Evolutionary conservation across 495 filamentous ascomycete genomes (phyloP).

Genomic region (Bacidia rubella): DNA sequence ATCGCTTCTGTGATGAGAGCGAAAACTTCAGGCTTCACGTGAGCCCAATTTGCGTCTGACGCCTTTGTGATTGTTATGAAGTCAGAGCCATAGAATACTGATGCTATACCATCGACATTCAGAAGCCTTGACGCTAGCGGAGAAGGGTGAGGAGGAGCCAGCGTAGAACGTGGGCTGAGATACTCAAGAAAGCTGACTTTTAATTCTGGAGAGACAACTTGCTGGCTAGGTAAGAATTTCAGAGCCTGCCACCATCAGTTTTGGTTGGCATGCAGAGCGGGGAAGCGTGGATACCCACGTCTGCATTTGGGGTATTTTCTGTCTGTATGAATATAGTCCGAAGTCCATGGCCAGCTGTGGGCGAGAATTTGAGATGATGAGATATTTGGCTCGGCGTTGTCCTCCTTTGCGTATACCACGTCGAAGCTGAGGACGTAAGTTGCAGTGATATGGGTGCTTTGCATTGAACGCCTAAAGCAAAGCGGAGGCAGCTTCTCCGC

Average conservation of each 20-base stretch:
- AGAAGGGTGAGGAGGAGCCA: constrained; percentile 84
- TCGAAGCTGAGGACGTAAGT: background rate
- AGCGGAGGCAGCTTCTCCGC: too few species aligned
- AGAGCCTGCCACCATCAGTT: constrained; percentile 39
- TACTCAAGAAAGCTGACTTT: constrained; percentile 78
- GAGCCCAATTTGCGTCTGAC: constrained; percentile 76
- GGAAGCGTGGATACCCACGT: constrained; percentile 36
- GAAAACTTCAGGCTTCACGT: constrained; percentile 91
- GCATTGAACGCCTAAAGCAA: too few species aligned
- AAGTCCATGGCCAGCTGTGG: constrained; percentile 21
- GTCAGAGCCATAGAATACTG: constrained; percentile 88
- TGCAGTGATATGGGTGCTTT: too few species aligned
- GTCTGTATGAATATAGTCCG: constrained; percentile 97
- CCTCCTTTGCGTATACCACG: background rate
- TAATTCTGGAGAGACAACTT: constrained; percentile 60
- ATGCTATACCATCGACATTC: constrained; percentile 79
- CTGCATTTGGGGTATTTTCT: constrained; percentile 77
- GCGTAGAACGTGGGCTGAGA: constrained; percentile 70
- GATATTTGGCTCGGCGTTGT: background rate
- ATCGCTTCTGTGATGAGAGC: constrained; percentile 85
- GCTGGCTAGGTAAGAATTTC: constrained; percentile 86
- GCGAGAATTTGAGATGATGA: background rate
- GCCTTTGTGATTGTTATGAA: constrained; percentile 95
- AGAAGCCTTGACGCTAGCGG: constrained; percentile 79
- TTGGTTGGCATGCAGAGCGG: background rate